Base-by-base conservation (phyloP, 768 basidiomycete species). In the Floccularia luteovirens region DNA sequence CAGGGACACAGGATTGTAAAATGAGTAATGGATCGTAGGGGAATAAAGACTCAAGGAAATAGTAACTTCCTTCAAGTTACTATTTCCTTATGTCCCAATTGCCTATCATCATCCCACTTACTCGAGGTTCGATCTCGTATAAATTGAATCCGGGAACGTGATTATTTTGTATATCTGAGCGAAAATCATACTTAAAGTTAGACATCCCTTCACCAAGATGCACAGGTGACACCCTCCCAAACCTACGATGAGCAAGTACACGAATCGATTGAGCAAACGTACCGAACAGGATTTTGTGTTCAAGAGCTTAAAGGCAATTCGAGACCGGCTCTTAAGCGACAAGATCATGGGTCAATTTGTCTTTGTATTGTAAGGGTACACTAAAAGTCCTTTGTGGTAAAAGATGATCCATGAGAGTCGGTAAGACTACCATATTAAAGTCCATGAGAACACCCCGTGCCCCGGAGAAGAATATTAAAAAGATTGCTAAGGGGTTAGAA, bases 361-460 rank as follows among this genome's bases (percentile, higher is more conserved):
- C n/a, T 49, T 60, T 51, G 53, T 61, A 60, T 64, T 57, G 60
- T 67, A 67, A 59, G 61, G 58, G 58, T 67, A 67, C 64, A 65
- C 48, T 66, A 64, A 61, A 62, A 62, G 65, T 66, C 64, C 64
- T 55, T 58, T 34, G 32, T 19, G 16, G 59, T 55, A 45, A 53
- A 53, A 56, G 51, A 8, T 57, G 57, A 58, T 64, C 58, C 60
- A 52, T 44, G 54, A 56, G 45, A 59, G 48, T 45, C 55, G 41
- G 39, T 43, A 36, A 53, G 47, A 42, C 38, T 43, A 51, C 50
- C 46, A 59, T 43, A n/a, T 46, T 53, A 54, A 51, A 46, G 65
- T 63, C 63, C 61, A 55, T 65, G 56, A 59, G 49, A 56, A 58
- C 46, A 55, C 57, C 54, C 53, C 50, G 52, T n/a, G 55, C 54